Evolutionary conservation across 805 yeast species (phyloP), one percentile per base, ranked within the genome.

Genomic region (Yarrowia hollandica): DNA sequence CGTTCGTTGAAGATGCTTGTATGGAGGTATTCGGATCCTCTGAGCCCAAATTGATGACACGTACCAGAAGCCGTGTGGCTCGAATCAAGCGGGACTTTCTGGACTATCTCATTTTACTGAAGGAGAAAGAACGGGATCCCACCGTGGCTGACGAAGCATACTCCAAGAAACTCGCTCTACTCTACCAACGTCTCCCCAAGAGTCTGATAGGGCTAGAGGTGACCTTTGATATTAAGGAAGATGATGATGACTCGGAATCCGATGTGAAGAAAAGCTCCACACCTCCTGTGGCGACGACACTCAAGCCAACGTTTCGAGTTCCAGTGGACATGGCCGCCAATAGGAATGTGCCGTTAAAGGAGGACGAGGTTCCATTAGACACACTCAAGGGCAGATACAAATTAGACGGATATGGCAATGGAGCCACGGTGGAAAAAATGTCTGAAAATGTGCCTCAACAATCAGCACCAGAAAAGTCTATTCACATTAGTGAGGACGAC

Each of bases 41-140:
- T 5, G 54, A 44, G n/a, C 19, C 37, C n/a, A 30, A 30, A 12
- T 5, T 30, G 18, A 14, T 44, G 18, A 19, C 35, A 3, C 54
- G 54, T 1, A n/a, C 19, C 6, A 28, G 54, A 4, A 44, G 54
- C 9, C 54, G 54, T 10, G 37, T 44, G 19, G 14, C 37, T 4
- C 35, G 54, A 2, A 31, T 44, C 21, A 44, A 44, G 19, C 37
- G 54, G n/a, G 54, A 44, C 5, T 44, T 44, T 30, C 37, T 44
- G 14, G 54, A 44, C 15, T 44, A 44, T 7, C 28, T 30, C 18
- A 5, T 19, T 8, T 21, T 44, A 28, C 37, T 44, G 0, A 16
- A 19, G 10, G 54, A 44, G 1, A 44, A 31, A 11, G 54, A 44
- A 3, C 28, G 54, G 2, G 28, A 44, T 11, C 54, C 54, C 10